phyloP scores from a whole-genome alignment of 495 filamentous ascomycete genomes.

The Venustampulla echinocandica region DNA sequence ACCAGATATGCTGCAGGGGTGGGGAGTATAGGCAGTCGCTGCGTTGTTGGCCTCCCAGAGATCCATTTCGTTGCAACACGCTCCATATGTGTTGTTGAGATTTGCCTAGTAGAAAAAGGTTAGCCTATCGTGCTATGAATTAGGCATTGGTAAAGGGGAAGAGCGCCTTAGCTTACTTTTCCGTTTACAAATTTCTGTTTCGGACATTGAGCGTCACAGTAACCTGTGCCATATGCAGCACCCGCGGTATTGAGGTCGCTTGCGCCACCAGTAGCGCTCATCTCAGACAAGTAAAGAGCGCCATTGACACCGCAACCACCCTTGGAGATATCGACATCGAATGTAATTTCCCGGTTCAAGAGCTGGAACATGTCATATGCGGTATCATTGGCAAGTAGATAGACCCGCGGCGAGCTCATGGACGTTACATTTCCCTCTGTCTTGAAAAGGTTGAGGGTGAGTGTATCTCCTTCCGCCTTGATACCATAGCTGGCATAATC shows the following conservation, averaged over 20 bases:
- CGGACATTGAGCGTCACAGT: conserved; percentile 68
- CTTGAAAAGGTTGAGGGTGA: conserved; percentile 49
- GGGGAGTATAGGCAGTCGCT: conserved; percentile 49
- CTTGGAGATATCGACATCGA: conserved; percentile 57
- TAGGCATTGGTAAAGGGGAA: too few relatives aligned
- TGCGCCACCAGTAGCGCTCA: conserved; percentile 54
- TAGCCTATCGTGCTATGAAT: conserved; percentile 17
- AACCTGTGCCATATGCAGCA: conserved; percentile 64
- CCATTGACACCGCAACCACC: conserved; percentile 66
- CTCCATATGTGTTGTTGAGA: conserved; percentile 43
- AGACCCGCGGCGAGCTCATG: conserved; percentile 49
- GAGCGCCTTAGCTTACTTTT: conserved; percentile 29
- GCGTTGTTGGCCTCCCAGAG: conserved; percentile 59
- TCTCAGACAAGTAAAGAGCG: conserved; percentile 58
- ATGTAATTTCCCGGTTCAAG: conserved; percentile 55
- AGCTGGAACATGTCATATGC: conserved; percentile 55
- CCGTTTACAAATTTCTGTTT: conserved; percentile 58
- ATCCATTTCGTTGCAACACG: conserved; percentile 63
- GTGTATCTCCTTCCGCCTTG: conserved; percentile 37
- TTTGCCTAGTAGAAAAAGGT: conserved; percentile 26
- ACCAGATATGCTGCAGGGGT: conserved; percentile 19
- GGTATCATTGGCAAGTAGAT: conserved; percentile 45
- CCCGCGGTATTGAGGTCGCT: conserved; percentile 54
- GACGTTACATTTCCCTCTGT: conserved; percentile 42
- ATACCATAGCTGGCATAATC: conserved; percentile 51